Conservation (phyloP, 192 early-diverging fungal species). For the Chytriomyces sp. region DNA sequence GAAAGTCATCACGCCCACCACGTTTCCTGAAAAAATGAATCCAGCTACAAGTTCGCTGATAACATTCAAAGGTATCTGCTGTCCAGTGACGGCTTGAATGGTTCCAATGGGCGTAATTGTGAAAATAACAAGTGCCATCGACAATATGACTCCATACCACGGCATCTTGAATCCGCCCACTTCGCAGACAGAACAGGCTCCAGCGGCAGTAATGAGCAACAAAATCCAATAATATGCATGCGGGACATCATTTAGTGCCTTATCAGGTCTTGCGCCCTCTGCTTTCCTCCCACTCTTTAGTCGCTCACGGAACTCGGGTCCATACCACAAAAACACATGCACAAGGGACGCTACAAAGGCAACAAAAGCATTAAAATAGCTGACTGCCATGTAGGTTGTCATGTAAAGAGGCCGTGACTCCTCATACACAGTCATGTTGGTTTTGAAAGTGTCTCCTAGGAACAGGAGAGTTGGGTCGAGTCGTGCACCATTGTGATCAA, state of each 20-base stretch:
- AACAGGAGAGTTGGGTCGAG: not conserved
- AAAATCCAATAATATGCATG: conserved; percentile 55
- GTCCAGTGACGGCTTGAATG: conserved; percentile 80
- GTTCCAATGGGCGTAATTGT: conserved; percentile 81
- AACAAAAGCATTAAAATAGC: not conserved
- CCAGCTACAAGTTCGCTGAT: conserved; percentile 85
- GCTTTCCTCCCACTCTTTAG: too few species aligned
- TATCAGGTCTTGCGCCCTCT: conserved; percentile 56
- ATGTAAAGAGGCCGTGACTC: conserved; percentile 31
- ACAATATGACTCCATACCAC: conserved; percentile 62
- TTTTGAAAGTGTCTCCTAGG: not conserved
- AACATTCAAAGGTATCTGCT: conserved; percentile 77
- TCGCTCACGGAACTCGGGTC: not conserved
- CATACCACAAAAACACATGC: conserved; percentile 9
- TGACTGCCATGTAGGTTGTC: conserved; percentile 21
- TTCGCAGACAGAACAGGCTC: conserved; percentile 44
- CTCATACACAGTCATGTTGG: conserved; percentile 29
- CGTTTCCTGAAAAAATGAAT: conserved; percentile 75
- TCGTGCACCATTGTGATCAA: conserved; percentile 18
- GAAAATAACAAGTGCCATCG: conserved; percentile 59
- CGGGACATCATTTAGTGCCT: conserved; percentile 66
- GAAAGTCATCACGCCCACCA: conserved; percentile 82
- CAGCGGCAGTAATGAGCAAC: conserved; percentile 36
- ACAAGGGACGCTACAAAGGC: not conserved
- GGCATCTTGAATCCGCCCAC: conserved; percentile 42